Conservation (phyloP, 306 rosid species). For the Prunus salicina region DNA sequence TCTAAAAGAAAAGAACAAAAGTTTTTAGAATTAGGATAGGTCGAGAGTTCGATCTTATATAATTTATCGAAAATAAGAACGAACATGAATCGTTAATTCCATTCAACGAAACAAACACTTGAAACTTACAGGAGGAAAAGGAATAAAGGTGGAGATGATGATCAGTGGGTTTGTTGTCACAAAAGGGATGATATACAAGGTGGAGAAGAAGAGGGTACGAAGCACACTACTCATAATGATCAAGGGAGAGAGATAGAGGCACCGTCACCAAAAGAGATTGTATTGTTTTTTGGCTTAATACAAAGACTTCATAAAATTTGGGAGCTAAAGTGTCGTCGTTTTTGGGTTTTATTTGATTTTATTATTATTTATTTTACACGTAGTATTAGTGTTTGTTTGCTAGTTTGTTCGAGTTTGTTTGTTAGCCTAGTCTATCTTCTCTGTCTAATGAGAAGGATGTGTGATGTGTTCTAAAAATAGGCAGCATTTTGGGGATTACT, state of each 20-base stretch:
- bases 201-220: neutral
- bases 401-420: neutral
- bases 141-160: neutral
- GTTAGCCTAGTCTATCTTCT: neutral
- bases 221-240: neutral
- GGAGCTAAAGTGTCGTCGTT: neutral
- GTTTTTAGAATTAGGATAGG: neutral
- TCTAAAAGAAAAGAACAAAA: neutral
- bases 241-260: neutral
- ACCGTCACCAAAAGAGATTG: neutral
- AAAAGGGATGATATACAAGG: neutral
- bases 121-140: neutral
- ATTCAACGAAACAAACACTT: neutral
- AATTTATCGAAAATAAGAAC: neutral
- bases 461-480: neutral
- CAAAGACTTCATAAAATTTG: neutral
- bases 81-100: no score
- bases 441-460: neutral
- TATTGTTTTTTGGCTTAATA: neutral
- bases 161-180: neutral
- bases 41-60: neutral
- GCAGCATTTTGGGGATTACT: conserved; percentile 19
- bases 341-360: neutral
- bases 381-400: neutral
- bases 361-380: neutral